Evolutionary conservation across 2,329 filamentous ascomycete species (phyloP).

Genomic region (Claviceps cyperi): DNA sequence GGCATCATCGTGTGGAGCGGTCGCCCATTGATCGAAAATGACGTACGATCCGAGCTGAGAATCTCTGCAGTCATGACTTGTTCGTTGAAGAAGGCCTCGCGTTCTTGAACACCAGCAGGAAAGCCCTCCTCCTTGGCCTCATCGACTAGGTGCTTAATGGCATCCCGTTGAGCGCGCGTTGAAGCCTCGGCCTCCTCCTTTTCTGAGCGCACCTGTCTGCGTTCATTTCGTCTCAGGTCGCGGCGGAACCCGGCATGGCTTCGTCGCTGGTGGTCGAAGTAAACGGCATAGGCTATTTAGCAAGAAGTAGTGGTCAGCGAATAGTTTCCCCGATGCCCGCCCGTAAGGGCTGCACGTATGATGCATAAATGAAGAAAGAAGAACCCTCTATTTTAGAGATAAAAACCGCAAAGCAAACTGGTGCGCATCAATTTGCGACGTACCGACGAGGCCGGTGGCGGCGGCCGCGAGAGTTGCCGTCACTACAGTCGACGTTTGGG

Average conservation of each 20-base stretch:
- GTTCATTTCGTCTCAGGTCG: slow-evolving; percentile 59
- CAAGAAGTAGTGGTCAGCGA: no score
- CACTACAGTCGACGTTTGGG: slow-evolving; percentile 40
- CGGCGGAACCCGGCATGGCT: slow-evolving; percentile 51
- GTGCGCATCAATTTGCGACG: slow-evolving; percentile 6
- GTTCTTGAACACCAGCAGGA: slow-evolving; percentile 79
- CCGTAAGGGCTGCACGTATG: no score
- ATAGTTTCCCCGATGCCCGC: no score
- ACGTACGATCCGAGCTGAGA: slow-evolving; percentile 64
- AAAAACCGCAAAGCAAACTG: not conserved
- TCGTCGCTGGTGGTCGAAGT: slow-evolving; percentile 55
- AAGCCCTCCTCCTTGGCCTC: slow-evolving; percentile 83
- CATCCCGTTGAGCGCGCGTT: slow-evolving; percentile 51
- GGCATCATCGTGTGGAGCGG: no score
- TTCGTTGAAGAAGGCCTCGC: slow-evolving; percentile 92
- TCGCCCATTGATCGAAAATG: not conserved
- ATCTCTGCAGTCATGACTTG: slow-evolving; percentile 82
- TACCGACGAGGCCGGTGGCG: slow-evolving; percentile 47
- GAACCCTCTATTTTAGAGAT: no score
- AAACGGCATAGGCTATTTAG: slow-evolving; percentile 44
- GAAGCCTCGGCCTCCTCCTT: slow-evolving; percentile 58
- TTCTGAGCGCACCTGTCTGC: slow-evolving; percentile 53
- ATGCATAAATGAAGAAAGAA: not conserved
- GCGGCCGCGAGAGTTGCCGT: slow-evolving; percentile 47
- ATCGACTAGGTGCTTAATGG: slow-evolving; percentile 62